phyloP scores from a whole-genome alignment of 139 green algal species.

The Coelastrella sp. region DNA sequence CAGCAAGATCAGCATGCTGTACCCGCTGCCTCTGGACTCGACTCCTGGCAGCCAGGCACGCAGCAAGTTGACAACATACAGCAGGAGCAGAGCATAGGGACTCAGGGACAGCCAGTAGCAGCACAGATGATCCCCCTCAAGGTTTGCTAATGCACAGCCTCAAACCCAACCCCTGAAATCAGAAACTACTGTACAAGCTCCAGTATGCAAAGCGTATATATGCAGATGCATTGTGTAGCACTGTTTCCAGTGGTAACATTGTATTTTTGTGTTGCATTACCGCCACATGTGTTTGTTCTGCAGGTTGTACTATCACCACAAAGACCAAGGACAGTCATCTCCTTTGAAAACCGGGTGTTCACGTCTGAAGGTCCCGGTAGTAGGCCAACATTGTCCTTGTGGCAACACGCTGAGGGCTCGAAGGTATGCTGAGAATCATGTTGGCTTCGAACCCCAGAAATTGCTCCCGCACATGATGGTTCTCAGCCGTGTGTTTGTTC shows the following conservation, averaged over 20 bases:
- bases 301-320: constrained; percentile 70
- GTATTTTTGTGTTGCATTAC: too few relatives aligned
- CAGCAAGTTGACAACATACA: background rate
- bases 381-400: constrained; percentile 73
- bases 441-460: too few relatives aligned
- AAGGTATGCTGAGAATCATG: constrained; percentile 36
- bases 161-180: too few relatives aligned
- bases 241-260: too few relatives aligned
- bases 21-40: background rate
- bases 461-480: too few relatives aligned
- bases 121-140: background rate
- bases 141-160: background rate
- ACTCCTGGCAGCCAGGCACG: constrained; percentile 9
- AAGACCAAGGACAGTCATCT: constrained; percentile 68
- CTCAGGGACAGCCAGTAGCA: background rate
- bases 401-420: constrained; percentile 73
- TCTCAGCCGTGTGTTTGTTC: too few relatives aligned
- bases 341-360: constrained; percentile 70
- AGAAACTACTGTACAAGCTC: too few relatives aligned
- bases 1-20: background rate
- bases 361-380: constrained; percentile 47
- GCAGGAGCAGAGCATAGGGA: constrained; percentile 26
- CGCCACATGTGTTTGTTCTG: background rate
- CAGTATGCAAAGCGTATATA: too few relatives aligned
- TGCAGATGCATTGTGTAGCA: too few relatives aligned